Conservation (phyloP, 2,329 filamentous ascomycete species). For the Neofusicoccum ribis region DNA sequence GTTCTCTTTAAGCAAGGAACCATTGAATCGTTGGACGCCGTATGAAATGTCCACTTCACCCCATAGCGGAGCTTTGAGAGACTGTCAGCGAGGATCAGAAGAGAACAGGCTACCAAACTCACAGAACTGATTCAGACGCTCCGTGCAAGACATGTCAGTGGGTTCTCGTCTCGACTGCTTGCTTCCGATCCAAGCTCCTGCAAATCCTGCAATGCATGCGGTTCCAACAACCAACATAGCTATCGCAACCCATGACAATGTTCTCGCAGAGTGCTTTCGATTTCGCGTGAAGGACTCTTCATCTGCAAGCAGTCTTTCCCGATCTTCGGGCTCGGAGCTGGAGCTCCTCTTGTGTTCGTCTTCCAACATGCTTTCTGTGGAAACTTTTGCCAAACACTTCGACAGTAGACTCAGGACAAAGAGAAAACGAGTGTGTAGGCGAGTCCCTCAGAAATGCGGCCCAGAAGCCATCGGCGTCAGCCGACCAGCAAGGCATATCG, state of each 20-base stretch:
- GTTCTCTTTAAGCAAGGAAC: slow-evolving; percentile 56
- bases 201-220: slow-evolving; percentile 25
- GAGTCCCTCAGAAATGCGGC: neutral
- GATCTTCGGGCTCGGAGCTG: neutral
- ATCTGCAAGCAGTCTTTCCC: slow-evolving; percentile 15
- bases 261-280: neutral
- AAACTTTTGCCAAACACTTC: neutral
- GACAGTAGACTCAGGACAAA: neutral
- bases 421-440: neutral
- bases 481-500: neutral
- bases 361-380: neutral
- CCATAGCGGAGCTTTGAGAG: slow-evolving; percentile 31
- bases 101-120: neutral
- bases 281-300: neutral
- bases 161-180: slow-evolving; percentile 21
- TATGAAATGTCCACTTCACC: slow-evolving; percentile 47
- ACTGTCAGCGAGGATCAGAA: neutral
- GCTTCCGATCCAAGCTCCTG: slow-evolving; percentile 27
- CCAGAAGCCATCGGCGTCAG: neutral
- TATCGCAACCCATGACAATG: slow-evolving; percentile 25
- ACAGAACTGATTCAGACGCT: slow-evolving; percentile 35
- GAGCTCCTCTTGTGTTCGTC: neutral
- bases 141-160: slow-evolving; percentile 30
- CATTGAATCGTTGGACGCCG: slow-evolving; percentile 53
- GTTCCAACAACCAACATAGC: slow-evolving; percentile 24